Conservation (phyloP, 345 rosid species). For the Raphanus raphanistrum region DNA sequence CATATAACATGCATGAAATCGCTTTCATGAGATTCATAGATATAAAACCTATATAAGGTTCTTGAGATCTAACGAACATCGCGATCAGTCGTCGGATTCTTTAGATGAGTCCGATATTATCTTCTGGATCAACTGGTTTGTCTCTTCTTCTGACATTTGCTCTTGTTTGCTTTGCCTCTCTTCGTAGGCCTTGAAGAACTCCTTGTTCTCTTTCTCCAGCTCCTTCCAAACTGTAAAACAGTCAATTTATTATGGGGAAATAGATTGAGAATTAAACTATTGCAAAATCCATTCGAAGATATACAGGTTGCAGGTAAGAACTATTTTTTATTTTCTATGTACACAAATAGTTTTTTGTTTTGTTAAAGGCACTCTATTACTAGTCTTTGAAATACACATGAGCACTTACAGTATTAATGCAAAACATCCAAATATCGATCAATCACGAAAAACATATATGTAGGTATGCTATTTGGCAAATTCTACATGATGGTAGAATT, state of each 20-base stretch:
- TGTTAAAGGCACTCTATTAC: background rate
- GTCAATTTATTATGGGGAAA: background rate
- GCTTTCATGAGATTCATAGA: constrained; percentile 32
- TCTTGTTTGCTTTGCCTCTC: constrained; percentile 59
- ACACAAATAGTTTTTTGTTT: background rate
- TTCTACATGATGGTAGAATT: background rate
- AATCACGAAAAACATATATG: background rate
- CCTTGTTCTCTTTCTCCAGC: constrained; percentile 88
- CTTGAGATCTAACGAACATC: constrained; percentile 32
- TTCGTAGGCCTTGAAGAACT: constrained; percentile 73
- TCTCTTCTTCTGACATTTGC: constrained; percentile 82
- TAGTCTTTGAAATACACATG: constrained; percentile 5
- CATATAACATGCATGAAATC: constrained; percentile 30
- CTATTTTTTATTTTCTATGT: background rate
- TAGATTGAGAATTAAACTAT: background rate
- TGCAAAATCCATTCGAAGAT: background rate
- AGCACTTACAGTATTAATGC: background rate
- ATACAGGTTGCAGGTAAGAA: background rate
- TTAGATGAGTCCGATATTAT: constrained; percentile 65
- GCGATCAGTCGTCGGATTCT: constrained; percentile 41
- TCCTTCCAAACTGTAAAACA: constrained; percentile 74
- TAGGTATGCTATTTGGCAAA: background rate
- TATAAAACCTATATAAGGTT: constrained; percentile 12
- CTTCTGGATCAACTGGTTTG: constrained; percentile 67
- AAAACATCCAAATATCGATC: background rate